These are phyloP conservation scores for Nyssa sinensis DNA, from an alignment of 148 eudicot genomes.

Conservation along the genomic window DNA sequence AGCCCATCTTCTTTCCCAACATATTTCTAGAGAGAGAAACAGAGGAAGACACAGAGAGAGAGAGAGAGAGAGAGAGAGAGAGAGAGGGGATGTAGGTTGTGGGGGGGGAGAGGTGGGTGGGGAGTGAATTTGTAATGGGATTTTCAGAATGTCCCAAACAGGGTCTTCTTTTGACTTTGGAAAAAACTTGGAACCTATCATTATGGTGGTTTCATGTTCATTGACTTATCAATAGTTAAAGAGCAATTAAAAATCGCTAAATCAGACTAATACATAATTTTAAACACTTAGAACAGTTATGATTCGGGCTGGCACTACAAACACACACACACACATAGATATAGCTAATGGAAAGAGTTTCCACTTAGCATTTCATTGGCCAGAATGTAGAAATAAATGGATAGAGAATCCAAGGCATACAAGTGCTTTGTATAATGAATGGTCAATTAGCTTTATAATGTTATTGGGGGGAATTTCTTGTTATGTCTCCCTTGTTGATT, in stretches of 20 bases:
- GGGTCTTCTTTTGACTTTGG: conserved; percentile 15
- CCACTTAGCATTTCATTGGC: background rate
- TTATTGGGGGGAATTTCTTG: background rate
- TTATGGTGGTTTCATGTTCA: conserved; percentile 15
- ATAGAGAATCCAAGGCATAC: background rate
- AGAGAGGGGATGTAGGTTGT: background rate
- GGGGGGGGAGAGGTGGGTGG: conserved; percentile 4
- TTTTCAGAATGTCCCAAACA: background rate
- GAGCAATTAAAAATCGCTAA: background rate
- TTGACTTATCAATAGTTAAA: conserved; percentile 18
- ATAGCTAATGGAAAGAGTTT: background rate
- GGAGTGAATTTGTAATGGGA: conserved; percentile 8
- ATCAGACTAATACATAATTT: too few relatives aligned
- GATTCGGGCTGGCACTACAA: background rate
- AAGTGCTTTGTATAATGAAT: background rate
- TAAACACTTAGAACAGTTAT: background rate
- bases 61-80: conserved; percentile 7
- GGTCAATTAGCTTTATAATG: background rate
- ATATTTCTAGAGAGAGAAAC: conserved; percentile 11
- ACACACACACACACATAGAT: too few relatives aligned
- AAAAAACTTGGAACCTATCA: conserved; percentile 6
- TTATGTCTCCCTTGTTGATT: background rate
- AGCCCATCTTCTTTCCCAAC: conserved; percentile 53
- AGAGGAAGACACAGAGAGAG: conserved; percentile 4
- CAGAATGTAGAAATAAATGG: too few relatives aligned